Conservation (phyloP, 257 asterid genomes). For the Fraxinus cuspidata region DNA sequence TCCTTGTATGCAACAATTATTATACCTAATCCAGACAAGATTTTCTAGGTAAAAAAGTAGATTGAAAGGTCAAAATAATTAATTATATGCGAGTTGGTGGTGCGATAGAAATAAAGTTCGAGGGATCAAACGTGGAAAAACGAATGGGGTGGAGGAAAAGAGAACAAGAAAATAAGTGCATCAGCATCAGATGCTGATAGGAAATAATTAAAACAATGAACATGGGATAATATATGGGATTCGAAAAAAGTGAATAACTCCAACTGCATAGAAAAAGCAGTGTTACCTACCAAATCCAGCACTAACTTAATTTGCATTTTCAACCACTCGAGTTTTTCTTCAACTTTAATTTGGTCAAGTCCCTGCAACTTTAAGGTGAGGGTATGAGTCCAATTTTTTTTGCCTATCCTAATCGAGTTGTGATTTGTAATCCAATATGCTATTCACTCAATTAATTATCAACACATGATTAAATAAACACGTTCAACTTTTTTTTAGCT, state of each 20-base stretch:
- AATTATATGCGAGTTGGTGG: not conserved
- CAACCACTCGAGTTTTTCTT: conserved; percentile 45
- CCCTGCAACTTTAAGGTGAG: not conserved
- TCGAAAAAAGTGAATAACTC: conserved; percentile 24
- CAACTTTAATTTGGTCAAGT: conserved; percentile 36
- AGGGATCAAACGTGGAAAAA: not conserved
- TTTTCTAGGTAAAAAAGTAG: not conserved
- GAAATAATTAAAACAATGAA: not conserved
- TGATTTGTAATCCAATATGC: no score
- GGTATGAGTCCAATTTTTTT: conserved; percentile 23
- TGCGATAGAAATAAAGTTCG: not conserved
- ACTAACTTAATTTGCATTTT: conserved; percentile 39
- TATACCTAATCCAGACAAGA: conserved; percentile 3
- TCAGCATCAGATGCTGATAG: conserved; percentile 30
- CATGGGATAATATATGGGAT: not conserved
- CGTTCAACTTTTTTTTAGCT: no score
- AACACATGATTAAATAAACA: no score
- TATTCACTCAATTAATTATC: no score
- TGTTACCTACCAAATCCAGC: conserved; percentile 51
- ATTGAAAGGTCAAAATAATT: not conserved
- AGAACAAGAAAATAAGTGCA: conserved; percentile 8
- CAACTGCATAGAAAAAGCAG: conserved; percentile 35
- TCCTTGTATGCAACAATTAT: conserved; percentile 2
- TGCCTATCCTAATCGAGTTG: not conserved
- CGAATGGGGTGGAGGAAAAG: not conserved